phyloP scores from a whole-genome alignment of 2,329 filamentous ascomycete species.

The Fusarium virguliforme region DNA sequence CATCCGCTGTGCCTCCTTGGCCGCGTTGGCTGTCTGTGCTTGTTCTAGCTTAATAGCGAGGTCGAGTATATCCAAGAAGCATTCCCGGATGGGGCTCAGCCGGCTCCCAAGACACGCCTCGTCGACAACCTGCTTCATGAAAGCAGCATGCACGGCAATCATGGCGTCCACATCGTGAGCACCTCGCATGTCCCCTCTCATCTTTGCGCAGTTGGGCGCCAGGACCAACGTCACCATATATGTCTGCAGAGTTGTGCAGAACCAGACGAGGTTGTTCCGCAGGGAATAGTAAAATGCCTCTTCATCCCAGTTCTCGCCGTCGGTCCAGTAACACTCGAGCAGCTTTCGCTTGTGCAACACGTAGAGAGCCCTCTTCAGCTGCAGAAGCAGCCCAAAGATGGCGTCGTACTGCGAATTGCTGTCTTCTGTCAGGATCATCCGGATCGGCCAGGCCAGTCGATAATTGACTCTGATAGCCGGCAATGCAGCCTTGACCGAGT shows the following conservation, averaged over 20 bases:
- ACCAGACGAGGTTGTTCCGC: slow-evolving; percentile 82
- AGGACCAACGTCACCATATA: slow-evolving; percentile 85
- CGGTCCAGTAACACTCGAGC: slow-evolving; percentile 59
- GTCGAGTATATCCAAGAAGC: slow-evolving; percentile 83
- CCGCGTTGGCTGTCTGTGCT: slow-evolving; percentile 62
- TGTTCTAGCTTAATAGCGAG: slow-evolving; percentile 80
- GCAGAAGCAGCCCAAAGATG: slow-evolving; percentile 83
- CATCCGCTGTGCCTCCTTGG: slow-evolving; percentile 53
- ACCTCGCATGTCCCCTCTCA: slow-evolving; percentile 71
- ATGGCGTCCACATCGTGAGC: slow-evolving; percentile 86
- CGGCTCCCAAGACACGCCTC: slow-evolving; percentile 80
- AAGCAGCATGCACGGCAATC: slow-evolving; percentile 78
- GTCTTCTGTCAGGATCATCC: slow-evolving; percentile 80
- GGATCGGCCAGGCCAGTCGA: slow-evolving; percentile 75
- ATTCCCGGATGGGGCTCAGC: slow-evolving; percentile 79
- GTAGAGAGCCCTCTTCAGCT: slow-evolving; percentile 80
- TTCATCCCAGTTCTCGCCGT: slow-evolving; percentile 59
- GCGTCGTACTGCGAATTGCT: slow-evolving; percentile 78
- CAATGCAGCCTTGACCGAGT: slow-evolving; percentile 72
- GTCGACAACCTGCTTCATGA: slow-evolving; percentile 74
- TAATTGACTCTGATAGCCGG: slow-evolving; percentile 78
- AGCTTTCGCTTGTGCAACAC: slow-evolving; percentile 73
- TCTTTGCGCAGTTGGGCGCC: slow-evolving; percentile 69
- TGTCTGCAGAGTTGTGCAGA: slow-evolving; percentile 80
- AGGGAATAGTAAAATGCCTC: slow-evolving; percentile 71